Evolutionary conservation across 768 basidiomycete genomes (phyloP).

Genomic region (Boletus reticuloceps): DNA sequence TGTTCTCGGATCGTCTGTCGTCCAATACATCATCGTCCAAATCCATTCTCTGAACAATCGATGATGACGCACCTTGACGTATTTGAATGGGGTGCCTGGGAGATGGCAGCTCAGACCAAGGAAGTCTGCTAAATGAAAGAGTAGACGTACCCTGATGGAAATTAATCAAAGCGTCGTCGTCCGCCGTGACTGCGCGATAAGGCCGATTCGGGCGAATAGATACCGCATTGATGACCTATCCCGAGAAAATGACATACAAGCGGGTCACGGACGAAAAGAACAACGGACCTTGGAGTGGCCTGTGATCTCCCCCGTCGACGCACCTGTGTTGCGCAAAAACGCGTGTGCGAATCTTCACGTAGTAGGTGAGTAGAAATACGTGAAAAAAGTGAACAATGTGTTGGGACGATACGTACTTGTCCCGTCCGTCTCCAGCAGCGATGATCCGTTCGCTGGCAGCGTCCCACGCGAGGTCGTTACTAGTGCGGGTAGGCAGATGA

Average conservation of each 20-base stretch:
- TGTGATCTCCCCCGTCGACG: slow-evolving; percentile 82
- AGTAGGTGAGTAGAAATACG: neutral
- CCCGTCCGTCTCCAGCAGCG: slow-evolving; percentile 88
- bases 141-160: slow-evolving; percentile 68
- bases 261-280: neutral
- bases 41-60: neutral
- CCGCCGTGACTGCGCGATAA: slow-evolving; percentile 85
- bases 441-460: slow-evolving; percentile 96
- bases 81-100: slow-evolving; percentile 83
- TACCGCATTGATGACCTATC: slow-evolving; percentile 80
- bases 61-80: slow-evolving; percentile 57
- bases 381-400: neutral
- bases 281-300: slow-evolving; percentile 80
- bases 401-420: slow-evolving; percentile 51
- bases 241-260: neutral
- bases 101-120: neutral
- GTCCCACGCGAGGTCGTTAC: slow-evolving; percentile 96
- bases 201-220: slow-evolving; percentile 86
- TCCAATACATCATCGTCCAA: neutral
- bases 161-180: slow-evolving; percentile 77
- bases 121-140: neutral
- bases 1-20: slow-evolving; percentile 81
- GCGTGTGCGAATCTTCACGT: slow-evolving; percentile 69
- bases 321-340: slow-evolving; percentile 80
- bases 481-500: slow-evolving; percentile 25